These are phyloP conservation scores for Wickerhamiella pararugosa DNA, from an alignment of 1,139 yeast genomes.

Conservation along the genomic window DNA sequence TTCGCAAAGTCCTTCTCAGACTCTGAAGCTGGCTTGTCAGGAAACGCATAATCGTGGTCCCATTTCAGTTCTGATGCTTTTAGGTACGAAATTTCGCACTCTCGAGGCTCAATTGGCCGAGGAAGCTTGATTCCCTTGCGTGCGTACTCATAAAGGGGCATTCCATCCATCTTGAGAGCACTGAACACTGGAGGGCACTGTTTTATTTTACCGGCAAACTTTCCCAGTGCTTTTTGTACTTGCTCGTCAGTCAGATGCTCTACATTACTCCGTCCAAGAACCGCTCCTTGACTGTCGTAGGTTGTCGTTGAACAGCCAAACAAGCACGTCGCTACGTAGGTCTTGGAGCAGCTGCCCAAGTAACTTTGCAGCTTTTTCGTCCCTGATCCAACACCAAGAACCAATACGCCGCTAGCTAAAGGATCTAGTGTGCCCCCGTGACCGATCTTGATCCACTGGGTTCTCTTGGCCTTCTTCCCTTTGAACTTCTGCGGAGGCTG, in stretches of 20 bases:
- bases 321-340: slow-evolving; percentile 70
- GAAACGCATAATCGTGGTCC: slow-evolving; percentile 40
- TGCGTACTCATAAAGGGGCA: slow-evolving; percentile 87
- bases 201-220: slow-evolving; percentile 60
- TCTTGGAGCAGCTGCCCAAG: slow-evolving; percentile 46
- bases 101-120: slow-evolving; percentile 58
- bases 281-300: slow-evolving; percentile 83
- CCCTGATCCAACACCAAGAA: slow-evolving; percentile 81
- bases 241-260: slow-evolving; percentile 43
- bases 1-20: slow-evolving; percentile 24
- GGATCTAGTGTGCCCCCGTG: slow-evolving; percentile 99
- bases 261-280: slow-evolving; percentile 32
- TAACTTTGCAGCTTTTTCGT: slow-evolving; percentile 67
- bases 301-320: slow-evolving; percentile 88
- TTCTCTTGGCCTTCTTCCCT: slow-evolving; percentile 28
- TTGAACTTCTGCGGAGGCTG: slow-evolving; percentile 1
- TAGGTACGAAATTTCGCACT: slow-evolving; percentile 39
- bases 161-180: slow-evolving; percentile 89
- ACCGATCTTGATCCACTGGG: slow-evolving; percentile 71
- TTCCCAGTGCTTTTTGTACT: slow-evolving; percentile 36
- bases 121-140: slow-evolving; percentile 80
- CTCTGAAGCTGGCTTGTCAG: slow-evolving; percentile 21
- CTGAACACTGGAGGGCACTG: slow-evolving; percentile 95
- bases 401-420: slow-evolving; percentile 81
- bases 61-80: slow-evolving; percentile 35